Conservation (phyloP, 2,329 filamentous ascomycete genomes). For the Ophiostoma perfectum region DNA sequence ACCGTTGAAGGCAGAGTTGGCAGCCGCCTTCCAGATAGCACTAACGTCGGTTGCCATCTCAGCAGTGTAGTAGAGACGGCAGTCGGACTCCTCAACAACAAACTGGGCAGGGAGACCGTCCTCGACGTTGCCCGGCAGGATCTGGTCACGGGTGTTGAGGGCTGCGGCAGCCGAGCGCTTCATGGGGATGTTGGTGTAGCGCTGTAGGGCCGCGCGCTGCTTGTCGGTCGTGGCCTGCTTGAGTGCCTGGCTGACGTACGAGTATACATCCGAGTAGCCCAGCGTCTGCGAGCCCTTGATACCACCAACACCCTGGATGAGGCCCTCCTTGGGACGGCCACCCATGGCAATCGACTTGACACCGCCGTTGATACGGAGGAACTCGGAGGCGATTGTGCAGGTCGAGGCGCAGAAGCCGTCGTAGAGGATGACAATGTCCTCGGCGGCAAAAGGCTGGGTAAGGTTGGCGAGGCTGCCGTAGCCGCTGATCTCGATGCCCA, state of each 20-base stretch:
- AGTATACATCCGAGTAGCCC: conserved; percentile 24
- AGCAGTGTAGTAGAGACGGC: conserved; percentile 48
- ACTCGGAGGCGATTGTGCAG: conserved; percentile 33
- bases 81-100: conserved; percentile 45
- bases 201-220: conserved; percentile 20
- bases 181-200: conserved; percentile 20
- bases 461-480: conserved; percentile 45
- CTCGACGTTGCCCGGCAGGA: conserved; percentile 33
- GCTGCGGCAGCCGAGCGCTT: conserved; percentile 21
- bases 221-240: conserved; percentile 21
- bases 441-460: conserved; percentile 49
- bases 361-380: conserved; percentile 35
- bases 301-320: conserved; percentile 62
- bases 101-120: conserved; percentile 45
- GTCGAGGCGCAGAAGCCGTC: conserved; percentile 33
- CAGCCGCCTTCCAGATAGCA: conserved; percentile 44
- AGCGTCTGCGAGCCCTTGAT: conserved; percentile 47
- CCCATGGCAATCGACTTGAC: conserved; percentile 57
- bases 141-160: conserved; percentile 40
- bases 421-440: conserved; percentile 55
- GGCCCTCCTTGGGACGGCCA: conserved; percentile 48
- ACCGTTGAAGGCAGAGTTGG: conserved; percentile 34
- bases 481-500: conserved; percentile 45
- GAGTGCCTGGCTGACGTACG: conserved; percentile 20
- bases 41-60: conserved; percentile 44